A percentile compares a stretch with the other conserved stretches of the same genome.
Conservation (phyloP, 768 basidiomycete genomes). For the Auricularia heimuer region DNA sequence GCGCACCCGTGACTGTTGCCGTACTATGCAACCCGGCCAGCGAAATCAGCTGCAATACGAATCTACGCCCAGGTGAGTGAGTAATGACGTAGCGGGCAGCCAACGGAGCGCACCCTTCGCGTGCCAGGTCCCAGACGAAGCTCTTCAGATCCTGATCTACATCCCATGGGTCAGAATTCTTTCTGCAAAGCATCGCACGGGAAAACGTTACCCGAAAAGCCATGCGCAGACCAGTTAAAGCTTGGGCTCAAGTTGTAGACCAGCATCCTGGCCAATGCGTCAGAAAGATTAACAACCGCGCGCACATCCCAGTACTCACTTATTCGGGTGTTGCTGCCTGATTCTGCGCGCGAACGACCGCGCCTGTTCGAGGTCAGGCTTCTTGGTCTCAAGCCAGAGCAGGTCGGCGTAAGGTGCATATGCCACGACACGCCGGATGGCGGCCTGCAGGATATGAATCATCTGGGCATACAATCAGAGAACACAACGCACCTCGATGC, state of each 20-base stretch:
- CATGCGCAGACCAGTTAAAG: constrained; percentile 85
- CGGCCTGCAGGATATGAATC: constrained; percentile 38
- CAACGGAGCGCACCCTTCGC: constrained; percentile 53
- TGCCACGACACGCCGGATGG: constrained; percentile 66
- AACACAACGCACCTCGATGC: constrained; percentile 43
- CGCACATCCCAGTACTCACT: constrained; percentile 31
- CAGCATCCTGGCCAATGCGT: constrained; percentile 45
- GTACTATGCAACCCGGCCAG: constrained; percentile 84
- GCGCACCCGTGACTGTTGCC: constrained; percentile 63
- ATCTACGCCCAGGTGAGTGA: constrained; percentile 36
- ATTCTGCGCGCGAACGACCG: constrained; percentile 68
- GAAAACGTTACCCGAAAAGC: constrained; percentile 49
- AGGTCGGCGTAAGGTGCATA: constrained; percentile 85
- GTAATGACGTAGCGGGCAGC: constrained; percentile 5
- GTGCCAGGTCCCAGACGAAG: constrained; percentile 84
- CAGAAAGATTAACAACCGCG: constrained; percentile 5
- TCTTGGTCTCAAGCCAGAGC: constrained; percentile 88
- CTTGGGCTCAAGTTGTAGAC: constrained; percentile 92
- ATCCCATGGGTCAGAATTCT: background rate
- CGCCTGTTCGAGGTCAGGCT: constrained; percentile 75
- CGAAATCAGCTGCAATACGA: constrained; percentile 82
- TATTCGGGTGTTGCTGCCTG: constrained; percentile 58
- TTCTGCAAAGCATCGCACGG: background rate
- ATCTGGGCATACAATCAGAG: background rate
- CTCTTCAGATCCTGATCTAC: constrained; percentile 65